These are phyloP conservation scores for Candida bentonensis DNA, from an alignment of 805 yeast genomes.

Conservation along the genomic window DNA sequence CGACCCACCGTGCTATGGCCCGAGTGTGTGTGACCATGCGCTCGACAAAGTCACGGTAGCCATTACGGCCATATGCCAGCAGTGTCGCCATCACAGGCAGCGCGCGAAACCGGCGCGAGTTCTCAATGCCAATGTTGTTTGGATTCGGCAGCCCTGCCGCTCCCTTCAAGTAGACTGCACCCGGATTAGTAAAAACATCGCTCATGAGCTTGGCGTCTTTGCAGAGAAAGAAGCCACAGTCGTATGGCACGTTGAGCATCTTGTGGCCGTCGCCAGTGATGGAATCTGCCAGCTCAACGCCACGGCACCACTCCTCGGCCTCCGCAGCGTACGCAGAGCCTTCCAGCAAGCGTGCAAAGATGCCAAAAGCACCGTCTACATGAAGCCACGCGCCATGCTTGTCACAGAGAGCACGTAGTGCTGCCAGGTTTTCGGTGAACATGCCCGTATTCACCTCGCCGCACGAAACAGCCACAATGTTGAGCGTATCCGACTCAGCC, in stretches of 20 bases:
- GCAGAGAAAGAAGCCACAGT: slow-evolving; percentile 11
- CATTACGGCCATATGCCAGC: slow-evolving; percentile 11
- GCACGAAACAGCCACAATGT: slow-evolving; percentile 10
- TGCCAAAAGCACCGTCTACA: slow-evolving; percentile 16
- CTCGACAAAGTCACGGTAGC: slow-evolving; percentile 9
- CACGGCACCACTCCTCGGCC: slow-evolving; percentile 6
- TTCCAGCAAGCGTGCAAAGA: slow-evolving; percentile 6
- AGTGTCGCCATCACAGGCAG: slow-evolving; percentile 13
- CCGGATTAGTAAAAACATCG: slow-evolving; percentile 10
- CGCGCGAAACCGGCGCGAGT: slow-evolving; percentile 12
- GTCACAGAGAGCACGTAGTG: slow-evolving; percentile 10
- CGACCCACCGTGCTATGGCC: slow-evolving; percentile 7
- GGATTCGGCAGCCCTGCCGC: slow-evolving; percentile 6
- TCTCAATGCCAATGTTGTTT: slow-evolving; percentile 12
- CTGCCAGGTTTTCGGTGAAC: slow-evolving; percentile 7
- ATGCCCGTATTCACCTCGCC: slow-evolving; percentile 16
- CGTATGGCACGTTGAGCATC: slow-evolving; percentile 15
- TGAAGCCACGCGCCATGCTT: slow-evolving; percentile 14
- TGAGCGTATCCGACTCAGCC: slow-evolving; percentile 1
- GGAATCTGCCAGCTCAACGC: slow-evolving; percentile 13
- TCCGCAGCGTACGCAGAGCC: slow-evolving; percentile 1
- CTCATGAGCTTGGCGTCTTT: slow-evolving; percentile 4
- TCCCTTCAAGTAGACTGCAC: slow-evolving; percentile 11
- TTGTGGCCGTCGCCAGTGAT: slow-evolving; percentile 15
- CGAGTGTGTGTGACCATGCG: slow-evolving; percentile 7